Base-by-base conservation (phyloP, 768 basidiomycete genomes). In the Tulasnella sp. region DNA sequence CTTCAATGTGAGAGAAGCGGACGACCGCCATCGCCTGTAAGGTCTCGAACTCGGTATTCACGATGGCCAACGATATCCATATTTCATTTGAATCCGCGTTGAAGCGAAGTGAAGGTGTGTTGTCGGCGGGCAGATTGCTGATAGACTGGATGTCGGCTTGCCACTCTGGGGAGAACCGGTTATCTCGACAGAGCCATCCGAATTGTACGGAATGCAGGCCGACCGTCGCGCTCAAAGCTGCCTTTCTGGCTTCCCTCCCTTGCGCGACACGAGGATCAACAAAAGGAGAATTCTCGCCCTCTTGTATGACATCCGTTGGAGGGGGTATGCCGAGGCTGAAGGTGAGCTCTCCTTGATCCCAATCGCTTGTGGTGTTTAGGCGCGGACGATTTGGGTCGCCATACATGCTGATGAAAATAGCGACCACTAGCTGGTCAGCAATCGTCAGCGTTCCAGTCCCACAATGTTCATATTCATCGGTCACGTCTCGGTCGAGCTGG, bases 121-220 rank as follows among this genome's bases (percentile, higher is more conserved):
- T 41, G 34, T 28, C 37, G 40, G 54, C 12, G 8, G 50, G 34
- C 41, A 40, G 37, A 6, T 14, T 2, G n/a, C 48, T 40, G n/a
- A n/a, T 41, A 44, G 44, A 44, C 8, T 9, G 44, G 14, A 44
- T 44, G 14, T 44, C 44, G 1, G 44, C 44, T 44, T 44, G 44
- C 81, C 81, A 82, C 64, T 82, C 81, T 20, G 41, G 22, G 24
- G 81, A 81, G 40, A 76, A 77, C 14, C n/a, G 46, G 12, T 73
- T 41, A 48, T 82, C 81, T 7, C 81, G 42, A 42, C 77, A 81
- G 9, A 31, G 40, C 81, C 81, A 82, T 6, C 81, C 81, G 31
- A 82, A 81, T 24, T 80, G 80, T n/a, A 82, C 69, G 54, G 46
- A 58, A 12, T 16, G 34, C 40, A 77, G 18, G 24, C 37, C 48